Percentiles rank a stretch among this genome's conserved stretches.
phyloP scores from a whole-genome alignment of 352 stramenopile genomes.

The Pythium grandisporangium region DNA sequence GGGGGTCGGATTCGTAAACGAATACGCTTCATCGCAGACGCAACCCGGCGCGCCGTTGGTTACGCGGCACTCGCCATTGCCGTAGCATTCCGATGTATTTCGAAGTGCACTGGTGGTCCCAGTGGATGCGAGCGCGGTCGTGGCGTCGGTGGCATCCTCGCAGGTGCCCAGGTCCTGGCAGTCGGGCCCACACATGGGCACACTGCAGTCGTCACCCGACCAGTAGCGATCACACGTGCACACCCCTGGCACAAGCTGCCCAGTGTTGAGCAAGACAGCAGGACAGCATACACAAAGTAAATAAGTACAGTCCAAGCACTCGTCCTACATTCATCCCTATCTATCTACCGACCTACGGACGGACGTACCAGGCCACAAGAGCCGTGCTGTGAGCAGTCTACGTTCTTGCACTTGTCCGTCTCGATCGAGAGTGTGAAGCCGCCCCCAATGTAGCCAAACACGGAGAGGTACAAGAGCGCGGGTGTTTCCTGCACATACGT shows the following conservation, averaged over 20 bases:
- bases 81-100: slow-evolving; percentile 61
- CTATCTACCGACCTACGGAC: no score
- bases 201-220: slow-evolving; percentile 63
- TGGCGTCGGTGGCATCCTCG: neutral
- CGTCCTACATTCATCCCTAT: no score
- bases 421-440: slow-evolving; percentile 33
- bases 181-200: slow-evolving; percentile 62
- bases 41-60: slow-evolving; percentile 21
- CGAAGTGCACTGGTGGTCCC: slow-evolving; percentile 14
- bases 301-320: no score
- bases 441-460: slow-evolving; percentile 42
- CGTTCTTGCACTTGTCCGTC: slow-evolving; percentile 53
- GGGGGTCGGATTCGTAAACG: slow-evolving; percentile 28
- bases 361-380: slow-evolving; percentile 34
- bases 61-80: slow-evolving; percentile 53
- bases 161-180: slow-evolving; percentile 56
- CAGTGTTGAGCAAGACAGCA: slow-evolving; percentile 36
- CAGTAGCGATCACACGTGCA: slow-evolving; percentile 70
- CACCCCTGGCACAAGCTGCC: no score
- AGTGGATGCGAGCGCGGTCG: neutral
- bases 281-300: neutral
- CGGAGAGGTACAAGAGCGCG: slow-evolving; percentile 57
- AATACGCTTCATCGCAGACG: slow-evolving; percentile 56
- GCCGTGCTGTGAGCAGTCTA: slow-evolving; percentile 54
- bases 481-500: slow-evolving; percentile 45